Evolutionary conservation across 2,329 filamentous ascomycete genomes (phyloP).

Genomic region (Aureobasidium uvarum): DNA sequence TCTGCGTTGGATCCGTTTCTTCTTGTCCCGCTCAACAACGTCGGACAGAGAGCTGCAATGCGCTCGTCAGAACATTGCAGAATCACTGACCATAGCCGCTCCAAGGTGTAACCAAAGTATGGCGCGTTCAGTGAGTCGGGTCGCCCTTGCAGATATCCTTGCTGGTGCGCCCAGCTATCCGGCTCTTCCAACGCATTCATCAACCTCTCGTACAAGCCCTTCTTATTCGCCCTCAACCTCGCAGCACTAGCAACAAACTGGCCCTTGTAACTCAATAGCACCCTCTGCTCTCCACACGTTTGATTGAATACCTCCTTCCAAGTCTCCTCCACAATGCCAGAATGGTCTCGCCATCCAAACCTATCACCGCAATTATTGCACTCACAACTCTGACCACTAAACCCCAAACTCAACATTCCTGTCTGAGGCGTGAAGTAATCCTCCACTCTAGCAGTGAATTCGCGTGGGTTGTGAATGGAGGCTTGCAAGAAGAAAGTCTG

Average conservation of each 20-base stretch:
- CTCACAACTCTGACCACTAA: constrained; percentile 41
- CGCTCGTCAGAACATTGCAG: neutral
- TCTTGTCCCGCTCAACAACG: neutral
- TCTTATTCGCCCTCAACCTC: constrained; percentile 37
- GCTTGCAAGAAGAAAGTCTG: constrained; percentile 53
- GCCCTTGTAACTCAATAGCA: constrained; percentile 48
- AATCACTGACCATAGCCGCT: constrained; percentile 1
- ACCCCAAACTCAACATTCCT: constrained; percentile 49
- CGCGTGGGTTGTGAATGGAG: constrained; percentile 42
- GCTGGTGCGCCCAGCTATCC: neutral
- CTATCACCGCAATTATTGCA: constrained; percentile 46
- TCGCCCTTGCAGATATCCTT: neutral
- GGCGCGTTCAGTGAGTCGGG: neutral
- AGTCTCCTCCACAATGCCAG: constrained; percentile 32
- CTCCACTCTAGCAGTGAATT: constrained; percentile 41
- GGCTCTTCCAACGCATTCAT: neutral
- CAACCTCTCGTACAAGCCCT: neutral
- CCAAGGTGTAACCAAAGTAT: constrained; percentile 8
- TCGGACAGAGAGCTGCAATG: neutral
- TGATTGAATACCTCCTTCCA: constrained; percentile 29
- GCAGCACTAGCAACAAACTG: constrained; percentile 49
- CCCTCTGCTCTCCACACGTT: neutral
- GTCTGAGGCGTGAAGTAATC: constrained; percentile 45
- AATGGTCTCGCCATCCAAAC: constrained; percentile 43
- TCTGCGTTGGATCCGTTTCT: neutral